Base-by-base conservation (phyloP, 805 yeast genomes). In the Ogataea polymorpha region DNA sequence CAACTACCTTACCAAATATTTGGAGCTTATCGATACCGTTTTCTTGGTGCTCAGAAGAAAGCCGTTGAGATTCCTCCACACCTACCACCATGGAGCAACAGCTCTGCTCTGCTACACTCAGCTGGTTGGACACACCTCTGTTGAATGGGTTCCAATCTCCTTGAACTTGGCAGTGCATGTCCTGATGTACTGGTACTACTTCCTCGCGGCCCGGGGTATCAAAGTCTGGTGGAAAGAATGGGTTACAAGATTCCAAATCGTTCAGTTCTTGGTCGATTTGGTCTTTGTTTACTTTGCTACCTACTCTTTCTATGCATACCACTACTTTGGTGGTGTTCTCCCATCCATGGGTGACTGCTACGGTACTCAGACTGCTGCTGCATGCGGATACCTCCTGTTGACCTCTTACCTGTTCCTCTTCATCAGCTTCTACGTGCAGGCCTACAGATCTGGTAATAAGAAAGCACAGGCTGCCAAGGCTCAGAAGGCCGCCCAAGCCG, bases 171-270 rank as follows among this genome's bases (percentile, higher is more conserved):
- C 80, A 39, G 98, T 91, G 37, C 98, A 91, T 61, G 96, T 90
- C 37, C 80, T 91, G 42, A 93, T 91, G 99, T 91, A 91, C 77
- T 91, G 89, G 85, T 91, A 91, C 78, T 91, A 93, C 72, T 89
- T 90, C 74, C 73, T 91, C 56, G 76, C 93, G 38, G 86, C 97
- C 15, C 77, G 95, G 62, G 96, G 96, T 44, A 86, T 90, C 61
- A 82, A 87, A 58, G 96, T 91, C 40, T 90, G 97, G 97, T 91
- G 99, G 99, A 91, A 93, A 71, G 95, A 90, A 72, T 91, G 96
- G 96, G 96, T 91, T 53, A 91, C 99, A 42, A 77, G 96, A 51
- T 82, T 87, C 74, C 99, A 91, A 73, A 91, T 91, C 68, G 71
- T 86, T 58, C 99, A 91, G 71, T 91, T 91, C 62, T 69, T 91